Base-by-base conservation (phyloP, 768 basidiomycete genomes). In the Psilocybe cubensis region DNA sequence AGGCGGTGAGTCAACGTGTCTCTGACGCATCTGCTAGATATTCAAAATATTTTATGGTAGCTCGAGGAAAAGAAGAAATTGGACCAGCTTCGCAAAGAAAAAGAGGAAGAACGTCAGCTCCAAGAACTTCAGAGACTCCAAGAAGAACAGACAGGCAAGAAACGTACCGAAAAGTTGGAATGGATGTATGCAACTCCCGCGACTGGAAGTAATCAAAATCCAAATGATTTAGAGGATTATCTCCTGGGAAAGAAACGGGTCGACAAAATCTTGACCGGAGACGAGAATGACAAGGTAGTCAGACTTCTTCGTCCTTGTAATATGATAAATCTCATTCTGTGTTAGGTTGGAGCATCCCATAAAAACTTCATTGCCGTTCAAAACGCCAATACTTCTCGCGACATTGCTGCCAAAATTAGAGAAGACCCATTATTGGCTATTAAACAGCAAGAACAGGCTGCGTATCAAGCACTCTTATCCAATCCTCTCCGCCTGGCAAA, bases 151-250 rank as follows among this genome's bases (percentile, higher is more conserved):
- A 98, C 96, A 9, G 96, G 96, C 29, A 94, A 90, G 79, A 97
- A 96, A 75, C 79, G 92, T 62, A 86, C 89, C 50, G 96, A 98
- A 74, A 94, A 94, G 70, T 72, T 99, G 47, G 97, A 99, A 71
- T 99, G 97, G 97, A 96, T 99, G 94, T 99, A 98, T 76, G 80
- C 96, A n/a, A 97, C 96, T 1, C 97, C 97, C 3, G 93, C 94
- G 1, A 88, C 90, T 3, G 96, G 96, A n/a, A 88, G 81, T 59
- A 89, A 77, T 52, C 85, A 91, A 64, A 95, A 94, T 68, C 71
- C 89, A 28, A 96, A 94, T 64, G 96, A 98, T 60, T 73, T 98
- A 63, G 97, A 99, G 76, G 94, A 96, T 65, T 99, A 99, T 71
- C 76, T 99, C 1, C 81, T 99, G 27, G 97, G 97, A 23, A 98